Base-by-base conservation (phyloP, 2,329 filamentous ascomycete species). In the Pezicula radicicola region DNA sequence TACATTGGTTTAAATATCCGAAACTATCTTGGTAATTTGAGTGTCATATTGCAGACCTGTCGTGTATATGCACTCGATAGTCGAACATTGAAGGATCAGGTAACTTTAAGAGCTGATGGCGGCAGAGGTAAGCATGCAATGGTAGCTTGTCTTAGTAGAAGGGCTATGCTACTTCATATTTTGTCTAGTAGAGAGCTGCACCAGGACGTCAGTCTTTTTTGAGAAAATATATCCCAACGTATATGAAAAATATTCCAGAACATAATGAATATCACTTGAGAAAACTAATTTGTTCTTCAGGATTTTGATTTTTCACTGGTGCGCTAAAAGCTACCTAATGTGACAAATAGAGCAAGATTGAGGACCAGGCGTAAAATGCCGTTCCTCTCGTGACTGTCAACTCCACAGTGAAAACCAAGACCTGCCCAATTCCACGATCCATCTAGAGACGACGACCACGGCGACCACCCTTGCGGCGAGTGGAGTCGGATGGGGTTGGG, bases 391-490 rank as follows among this genome's bases (percentile, higher is more conserved):
- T 85, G 79, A 76, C 83, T 85, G 81, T 84, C 81, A 82, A 79
- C 77, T 77, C 79, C 80, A 81, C 75, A 80, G 74, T 71, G 70
- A 71, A 69, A 68, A 67, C 70, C 68, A 67, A 65, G 61, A 62
- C 60, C 57, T 58, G 62, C 62, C 65, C 63, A 60, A 60, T 58
- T 62, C 55, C 61, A 68, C 50, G 53, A 57, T 61, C 62, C 63
- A 68, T 75, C 78, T 89, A 99, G 79, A 99, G 89, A 96, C 94
- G 93, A 82, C 94, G 94, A 97, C 94, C 94, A 89, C 94, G 93
- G 80, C 94, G 92, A 97, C 94, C 94, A 83, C 94, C 94, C 91
- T 99, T 99, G 83, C 93, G 92, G 81, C 94, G 90, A 72, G 94
- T 99, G 76, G 91, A 96, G 80, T 99, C 94, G 77, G 94, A 99